Evolutionary conservation across 2,329 filamentous ascomycete species (phyloP).

Genomic region (Paracoccidioides brasiliensis): DNA sequence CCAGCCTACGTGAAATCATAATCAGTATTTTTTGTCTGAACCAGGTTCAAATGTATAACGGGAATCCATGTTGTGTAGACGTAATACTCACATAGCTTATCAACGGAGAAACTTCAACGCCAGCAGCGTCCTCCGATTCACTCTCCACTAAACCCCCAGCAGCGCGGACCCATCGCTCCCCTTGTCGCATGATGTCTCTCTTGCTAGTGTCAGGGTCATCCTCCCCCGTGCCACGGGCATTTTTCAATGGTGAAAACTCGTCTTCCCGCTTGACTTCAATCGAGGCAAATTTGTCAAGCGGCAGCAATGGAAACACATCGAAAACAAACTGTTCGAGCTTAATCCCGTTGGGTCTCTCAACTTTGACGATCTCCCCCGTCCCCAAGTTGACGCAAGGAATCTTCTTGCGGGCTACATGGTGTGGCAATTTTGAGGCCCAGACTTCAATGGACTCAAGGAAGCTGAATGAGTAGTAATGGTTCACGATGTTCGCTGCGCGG

Average conservation of each 20-base stretch:
- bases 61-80: background rate
- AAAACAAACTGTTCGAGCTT: conserved; percentile 99
- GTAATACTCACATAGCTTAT: conserved; percentile 76
- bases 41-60: conserved; percentile 8
- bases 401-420: conserved; percentile 97
- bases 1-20: conserved; percentile 36
- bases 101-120: conserved; percentile 82
- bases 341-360: conserved; percentile 90
- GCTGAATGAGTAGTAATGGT: conserved; percentile 95
- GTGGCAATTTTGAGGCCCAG: conserved; percentile 76
- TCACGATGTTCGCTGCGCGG: conserved; percentile 97
- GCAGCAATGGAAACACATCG: conserved; percentile 85
- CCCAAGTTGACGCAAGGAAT: conserved; percentile 72
- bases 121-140: conserved; percentile 45
- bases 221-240: conserved; percentile 69
- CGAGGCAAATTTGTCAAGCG: conserved; percentile 80
- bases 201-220: conserved; percentile 92
- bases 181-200: conserved; percentile 78
- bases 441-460: conserved; percentile 84
- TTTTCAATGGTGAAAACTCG: conserved; percentile 97
- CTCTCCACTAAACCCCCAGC: conserved; percentile 64
- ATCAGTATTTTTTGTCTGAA: conserved; percentile 6
- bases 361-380: conserved; percentile 71
- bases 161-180: conserved; percentile 68
- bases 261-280: conserved; percentile 95